Base-by-base conservation (phyloP, 1,139 yeast genomes). In the Sugiyamaella japonica region DNA sequence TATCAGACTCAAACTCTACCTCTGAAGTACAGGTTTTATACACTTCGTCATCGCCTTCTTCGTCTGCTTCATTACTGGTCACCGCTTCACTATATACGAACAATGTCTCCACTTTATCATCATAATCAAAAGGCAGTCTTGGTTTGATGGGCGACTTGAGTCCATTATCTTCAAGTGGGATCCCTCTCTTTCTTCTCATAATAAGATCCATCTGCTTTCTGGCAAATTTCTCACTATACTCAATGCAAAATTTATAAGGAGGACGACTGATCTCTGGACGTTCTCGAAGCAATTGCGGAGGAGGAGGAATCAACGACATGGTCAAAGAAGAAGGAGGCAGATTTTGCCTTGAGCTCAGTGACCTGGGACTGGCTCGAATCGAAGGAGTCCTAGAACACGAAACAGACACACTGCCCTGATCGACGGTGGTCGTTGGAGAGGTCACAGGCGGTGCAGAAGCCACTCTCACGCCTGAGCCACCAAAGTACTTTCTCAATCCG, bases 261-360 rank as follows among this genome's bases (percentile, higher is more conserved):
- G 70, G 63, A 2, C 71, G 61, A 29, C 50, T 49, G 20, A 67
- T 60, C 39, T 65, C 68, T 2, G 70, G 70, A 2, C 63, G 53
- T 39, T 63, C 61, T 12, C 68, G 60, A 17, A 65, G 57, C 39
- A 67, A 52, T 45, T 64, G 68, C 4, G 69, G 68, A 17, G 70
- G 70, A 2, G 70, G 69, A 1, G 70, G 70, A 23, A 67, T 63
- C 42, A 66, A 46, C 6, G 64, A 56, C 61, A 63, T 64, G 2
- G 69, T 66, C 15, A 66, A 62, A 20, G 56, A 36, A 8, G 49
- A 20, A 16, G 41, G 15, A 7, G 40, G 39, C 3, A 34, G 37
- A n/a, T 28, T 46, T 15, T 28, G n/a, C 23, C 25, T 46, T 1
- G 49, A 36, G 3, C 15, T 9, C 10, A 48, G 23, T n/a, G 46